Percentiles rank a stretch among this genome's conserved stretches.
phyloP scores from a whole-genome alignment of 192 early-diverging fungal genomes.

The Coemansia furcata region DNA sequence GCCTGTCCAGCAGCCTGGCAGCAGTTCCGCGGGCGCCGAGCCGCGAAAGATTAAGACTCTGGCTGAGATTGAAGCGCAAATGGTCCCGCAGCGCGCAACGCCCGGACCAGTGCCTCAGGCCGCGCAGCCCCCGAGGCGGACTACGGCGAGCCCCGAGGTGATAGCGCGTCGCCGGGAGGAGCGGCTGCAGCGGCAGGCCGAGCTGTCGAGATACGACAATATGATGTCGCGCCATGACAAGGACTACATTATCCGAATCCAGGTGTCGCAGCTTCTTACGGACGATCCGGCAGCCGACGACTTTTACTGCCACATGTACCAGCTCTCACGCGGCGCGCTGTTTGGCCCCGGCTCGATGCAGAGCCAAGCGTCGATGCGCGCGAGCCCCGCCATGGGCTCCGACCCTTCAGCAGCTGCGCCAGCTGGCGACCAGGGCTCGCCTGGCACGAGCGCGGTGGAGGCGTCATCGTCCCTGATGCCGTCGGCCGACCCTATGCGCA shows the following conservation, averaged over 20 bases:
- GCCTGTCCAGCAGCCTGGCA: background rate
- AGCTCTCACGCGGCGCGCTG: constrained; percentile 58
- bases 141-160: constrained; percentile 23
- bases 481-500: background rate
- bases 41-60: constrained; percentile 59
- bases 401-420: background rate
- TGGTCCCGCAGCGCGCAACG: constrained; percentile 25
- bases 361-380: background rate
- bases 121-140: background rate
- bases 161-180: constrained; percentile 27
- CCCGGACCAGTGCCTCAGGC: background rate
- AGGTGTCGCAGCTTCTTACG: constrained; percentile 90
- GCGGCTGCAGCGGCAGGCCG: constrained; percentile 31
- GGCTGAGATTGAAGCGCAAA: constrained; percentile 69
- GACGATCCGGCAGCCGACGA: constrained; percentile 93
- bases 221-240: constrained; percentile 95
- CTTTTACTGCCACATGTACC: constrained; percentile 95
- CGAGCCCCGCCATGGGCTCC: background rate
- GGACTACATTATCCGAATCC: constrained; percentile 90
- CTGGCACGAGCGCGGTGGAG: background rate
- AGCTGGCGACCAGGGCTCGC: background rate
- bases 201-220: constrained; percentile 76
- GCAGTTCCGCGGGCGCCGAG: background rate
- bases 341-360: constrained; percentile 7
- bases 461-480: background rate